These are phyloP conservation scores for Yamadazyma kanchanaburiensis DNA, from an alignment of 1,139 yeast species.

Conservation along the genomic window DNA sequence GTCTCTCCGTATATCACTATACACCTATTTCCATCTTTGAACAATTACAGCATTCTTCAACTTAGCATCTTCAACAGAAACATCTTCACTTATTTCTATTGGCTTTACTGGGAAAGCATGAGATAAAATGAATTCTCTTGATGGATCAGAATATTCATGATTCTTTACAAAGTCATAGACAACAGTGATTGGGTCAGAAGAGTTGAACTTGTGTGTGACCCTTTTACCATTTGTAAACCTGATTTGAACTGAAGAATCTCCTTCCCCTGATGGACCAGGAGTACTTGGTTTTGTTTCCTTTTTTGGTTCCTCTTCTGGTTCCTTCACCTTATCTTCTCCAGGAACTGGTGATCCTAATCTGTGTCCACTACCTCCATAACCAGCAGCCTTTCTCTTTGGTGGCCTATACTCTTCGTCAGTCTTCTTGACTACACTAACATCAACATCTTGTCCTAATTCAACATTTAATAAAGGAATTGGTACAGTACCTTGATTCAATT, in stretches of 20 bases:
- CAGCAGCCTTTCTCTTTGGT: constrained; percentile 65
- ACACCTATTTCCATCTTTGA: constrained; percentile 88
- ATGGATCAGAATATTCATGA: constrained; percentile 38
- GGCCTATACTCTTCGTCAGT: constrained; percentile 79
- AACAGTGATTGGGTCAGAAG: constrained; percentile 61
- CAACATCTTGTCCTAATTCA: constrained; percentile 91
- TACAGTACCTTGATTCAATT: constrained; percentile 86
- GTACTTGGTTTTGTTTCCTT: constrained; percentile 4
- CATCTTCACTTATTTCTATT: constrained; percentile 49
- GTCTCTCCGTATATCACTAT: no score
- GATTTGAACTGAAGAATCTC: constrained; percentile 78
- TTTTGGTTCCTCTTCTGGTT: constrained; percentile 7
- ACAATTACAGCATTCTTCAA: constrained; percentile 84
- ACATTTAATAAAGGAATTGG: constrained; percentile 85
- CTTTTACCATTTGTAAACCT: constrained; percentile 83
- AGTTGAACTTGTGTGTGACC: constrained; percentile 59
- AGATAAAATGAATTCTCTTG: constrained; percentile 62
- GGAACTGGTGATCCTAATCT: constrained; percentile 90
- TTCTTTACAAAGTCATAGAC: constrained; percentile 66
- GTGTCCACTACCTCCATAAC: constrained; percentile 82
- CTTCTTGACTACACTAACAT: constrained; percentile 78
- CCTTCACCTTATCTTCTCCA: constrained; percentile 43
- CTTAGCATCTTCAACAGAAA: constrained; percentile 70
- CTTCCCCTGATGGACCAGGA: constrained; percentile 21
- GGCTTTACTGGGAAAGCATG: constrained; percentile 84